Percentiles rank a stretch among this genome's conserved stretches.
These are phyloP conservation scores for Elymus sibiricus DNA, from an alignment of 176 grass and related monocot species.

Conservation along the genomic window DNA sequence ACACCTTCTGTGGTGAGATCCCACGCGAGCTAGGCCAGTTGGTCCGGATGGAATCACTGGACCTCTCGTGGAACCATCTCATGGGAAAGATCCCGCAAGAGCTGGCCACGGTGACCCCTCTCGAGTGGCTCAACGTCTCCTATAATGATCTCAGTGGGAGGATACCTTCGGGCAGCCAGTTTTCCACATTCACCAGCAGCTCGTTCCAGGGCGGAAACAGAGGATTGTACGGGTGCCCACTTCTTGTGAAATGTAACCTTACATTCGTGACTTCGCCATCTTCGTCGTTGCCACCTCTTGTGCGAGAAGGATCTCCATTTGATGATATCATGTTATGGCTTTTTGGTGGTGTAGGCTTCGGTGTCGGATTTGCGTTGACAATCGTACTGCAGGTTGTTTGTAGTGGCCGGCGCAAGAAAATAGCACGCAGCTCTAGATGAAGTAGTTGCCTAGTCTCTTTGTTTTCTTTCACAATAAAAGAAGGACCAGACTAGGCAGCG, in stretches of 20 bases:
- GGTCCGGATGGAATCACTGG: not conserved
- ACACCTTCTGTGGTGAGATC: not conserved
- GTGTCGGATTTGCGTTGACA: not conserved
- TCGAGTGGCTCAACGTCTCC: constrained; percentile 25
- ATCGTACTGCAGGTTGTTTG: not conserved
- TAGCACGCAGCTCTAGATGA: not conserved
- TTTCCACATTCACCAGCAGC: not conserved
- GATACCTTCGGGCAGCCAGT: constrained; percentile 9
- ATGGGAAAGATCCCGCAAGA: constrained; percentile 22
- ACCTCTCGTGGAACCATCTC: constrained; percentile 37
- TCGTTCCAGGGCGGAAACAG: not conserved
- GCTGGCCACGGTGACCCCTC: constrained; percentile 14
- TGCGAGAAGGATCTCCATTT: not conserved
- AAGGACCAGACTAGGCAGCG: too few species aligned
- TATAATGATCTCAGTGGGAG: constrained; percentile 28
- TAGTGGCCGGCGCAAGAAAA: not conserved
- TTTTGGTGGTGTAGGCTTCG: not conserved
- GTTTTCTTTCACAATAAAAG: not conserved
- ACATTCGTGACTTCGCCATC: not conserved
- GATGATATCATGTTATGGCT: not conserved
- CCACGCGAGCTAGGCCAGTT: not conserved
- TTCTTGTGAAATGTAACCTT: not conserved
- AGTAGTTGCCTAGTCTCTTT: not conserved
- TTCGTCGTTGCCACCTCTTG: not conserved
- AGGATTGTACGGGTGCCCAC: not conserved